Conservation (phyloP, 352 stramenopile genomes). For the Halophytophthora batemanensis region DNA sequence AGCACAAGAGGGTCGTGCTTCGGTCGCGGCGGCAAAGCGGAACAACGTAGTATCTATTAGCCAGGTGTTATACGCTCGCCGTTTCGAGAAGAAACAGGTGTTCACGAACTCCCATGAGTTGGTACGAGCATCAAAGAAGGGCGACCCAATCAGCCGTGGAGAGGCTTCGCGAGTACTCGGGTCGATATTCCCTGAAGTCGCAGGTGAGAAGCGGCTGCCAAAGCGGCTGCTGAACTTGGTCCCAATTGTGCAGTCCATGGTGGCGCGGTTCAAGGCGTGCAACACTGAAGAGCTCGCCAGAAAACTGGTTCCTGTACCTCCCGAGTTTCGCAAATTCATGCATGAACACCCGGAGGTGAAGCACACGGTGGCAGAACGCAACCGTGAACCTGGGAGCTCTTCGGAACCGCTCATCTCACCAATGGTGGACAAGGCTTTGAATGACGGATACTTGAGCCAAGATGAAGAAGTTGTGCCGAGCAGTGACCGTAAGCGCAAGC, state of each 20-base stretch:
- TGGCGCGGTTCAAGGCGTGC: conserved; percentile 33
- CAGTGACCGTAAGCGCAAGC: conserved; percentile 42
- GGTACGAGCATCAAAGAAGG: conserved; percentile 25
- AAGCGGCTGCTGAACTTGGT: conserved; percentile 62
- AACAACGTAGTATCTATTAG: conserved; percentile 46
- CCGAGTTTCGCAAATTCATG: conserved; percentile 48
- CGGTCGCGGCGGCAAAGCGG: conserved; percentile 1
- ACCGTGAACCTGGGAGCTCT: conserved; percentile 1
- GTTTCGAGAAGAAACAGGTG: conserved; percentile 28
- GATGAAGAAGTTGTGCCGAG: conserved; percentile 19
- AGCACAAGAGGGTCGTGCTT: background rate
- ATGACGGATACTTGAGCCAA: conserved; percentile 65
- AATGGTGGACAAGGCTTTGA: conserved; percentile 28
- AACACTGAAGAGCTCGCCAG: conserved; percentile 30
- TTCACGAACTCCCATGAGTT: conserved; percentile 39
- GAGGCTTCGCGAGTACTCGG: conserved; percentile 42
- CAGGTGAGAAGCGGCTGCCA: conserved; percentile 38
- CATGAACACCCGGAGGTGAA: conserved; percentile 33
- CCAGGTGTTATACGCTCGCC: conserved; percentile 55
- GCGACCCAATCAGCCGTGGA: conserved; percentile 25
- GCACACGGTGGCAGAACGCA: conserved; percentile 10
- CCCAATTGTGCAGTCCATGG: conserved; percentile 48
- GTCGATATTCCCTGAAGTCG: conserved; percentile 37
- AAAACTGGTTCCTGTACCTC: conserved; percentile 31
- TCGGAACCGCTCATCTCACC: conserved; percentile 15